Percentiles rank a stretch among this genome's conserved stretches.
Evolutionary conservation across 2,329 filamentous ascomycete genomes (phyloP).

Genomic region (Fusarium udum): DNA sequence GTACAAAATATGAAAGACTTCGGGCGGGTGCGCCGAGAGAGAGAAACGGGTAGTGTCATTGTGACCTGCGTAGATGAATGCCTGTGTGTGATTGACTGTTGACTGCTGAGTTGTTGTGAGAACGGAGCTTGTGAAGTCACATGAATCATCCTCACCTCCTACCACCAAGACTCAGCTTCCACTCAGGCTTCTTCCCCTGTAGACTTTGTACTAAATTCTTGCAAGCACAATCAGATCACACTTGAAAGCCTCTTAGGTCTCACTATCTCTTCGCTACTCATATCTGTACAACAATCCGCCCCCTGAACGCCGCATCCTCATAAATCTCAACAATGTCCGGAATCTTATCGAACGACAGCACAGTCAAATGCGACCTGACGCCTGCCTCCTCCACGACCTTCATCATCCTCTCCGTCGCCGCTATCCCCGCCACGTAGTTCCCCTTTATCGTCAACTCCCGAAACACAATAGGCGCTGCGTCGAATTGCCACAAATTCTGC

Average conservation of each 20-base stretch:
- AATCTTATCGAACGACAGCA: slow-evolving; percentile 1
- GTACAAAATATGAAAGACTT: fast-evolving
- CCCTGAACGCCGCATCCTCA: slow-evolving; percentile 6
- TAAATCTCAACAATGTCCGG: slow-evolving; percentile 2
- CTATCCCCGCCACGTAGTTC: not conserved
- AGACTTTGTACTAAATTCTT: fast-evolving
- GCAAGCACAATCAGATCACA: not conserved
- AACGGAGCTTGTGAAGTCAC: fast-evolving
- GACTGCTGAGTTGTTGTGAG: not conserved
- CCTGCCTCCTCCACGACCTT: slow-evolving; percentile 1
- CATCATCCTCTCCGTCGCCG: slow-evolving; percentile 7
- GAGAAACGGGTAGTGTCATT: fast-evolving
- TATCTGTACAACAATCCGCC: slow-evolving; percentile 5
- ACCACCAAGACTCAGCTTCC: not conserved
- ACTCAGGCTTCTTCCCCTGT: no score
- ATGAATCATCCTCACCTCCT: not conserved
- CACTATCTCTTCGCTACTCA: not conserved
- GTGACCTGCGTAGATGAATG: not conserved
- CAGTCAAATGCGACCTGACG: slow-evolving; percentile 6
- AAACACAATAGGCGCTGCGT: slow-evolving; percentile 8
- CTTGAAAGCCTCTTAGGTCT: not conserved
- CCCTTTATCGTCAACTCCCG: not conserved
- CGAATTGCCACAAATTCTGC: not conserved
- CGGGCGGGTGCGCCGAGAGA: fast-evolving
- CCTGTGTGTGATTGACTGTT: not conserved